Percentiles rank a stretch among this genome's conserved stretches.
Evolutionary conservation across 108 stramenopile species (phyloP).

Genomic region (Craspedostauros australis): DNA sequence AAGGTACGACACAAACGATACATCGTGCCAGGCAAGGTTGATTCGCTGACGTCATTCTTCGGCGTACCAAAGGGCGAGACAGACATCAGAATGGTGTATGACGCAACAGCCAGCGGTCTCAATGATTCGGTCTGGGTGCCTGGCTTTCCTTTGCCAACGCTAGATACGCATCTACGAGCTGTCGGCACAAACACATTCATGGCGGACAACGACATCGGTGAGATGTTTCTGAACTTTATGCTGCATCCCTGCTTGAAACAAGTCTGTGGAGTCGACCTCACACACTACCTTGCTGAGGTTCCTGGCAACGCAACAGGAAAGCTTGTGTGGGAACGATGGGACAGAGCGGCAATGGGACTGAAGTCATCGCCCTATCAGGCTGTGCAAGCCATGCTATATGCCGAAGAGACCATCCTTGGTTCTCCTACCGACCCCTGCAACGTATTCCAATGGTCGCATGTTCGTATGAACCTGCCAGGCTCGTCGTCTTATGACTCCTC

Average conservation of each 20-base stretch:
- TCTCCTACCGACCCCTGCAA: slow-evolving; percentile 24
- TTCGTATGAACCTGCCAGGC: slow-evolving; percentile 39
- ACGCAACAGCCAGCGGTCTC: slow-evolving; percentile 17
- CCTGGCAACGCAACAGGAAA: too few relatives aligned
- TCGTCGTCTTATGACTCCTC: slow-evolving; percentile 13
- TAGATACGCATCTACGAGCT: slow-evolving; percentile 2
- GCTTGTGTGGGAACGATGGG: slow-evolving; percentile 14
- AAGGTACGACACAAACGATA: slow-evolving; percentile 3
- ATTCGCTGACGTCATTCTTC: slow-evolving; percentile 10
- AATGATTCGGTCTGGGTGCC: slow-evolving; percentile 33
- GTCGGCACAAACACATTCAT: slow-evolving; percentile 7
- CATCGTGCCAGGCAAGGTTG: background rate
- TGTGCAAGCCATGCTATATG: slow-evolving; percentile 3
- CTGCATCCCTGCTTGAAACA: slow-evolving; percentile 7
- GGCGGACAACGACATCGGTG: slow-evolving; percentile 34
- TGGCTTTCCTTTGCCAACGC: slow-evolving; percentile 25
- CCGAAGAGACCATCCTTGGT: slow-evolving; percentile 14
- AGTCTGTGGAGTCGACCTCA: slow-evolving; percentile 26
- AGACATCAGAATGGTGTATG: slow-evolving; percentile 29
- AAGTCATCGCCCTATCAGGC: slow-evolving; percentile 25
- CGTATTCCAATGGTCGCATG: slow-evolving; percentile 26
- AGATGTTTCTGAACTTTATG: slow-evolving; percentile 38
- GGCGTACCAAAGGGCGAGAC: slow-evolving; percentile 22
- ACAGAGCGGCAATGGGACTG: slow-evolving; percentile 25
- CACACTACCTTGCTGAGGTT: slow-evolving; percentile 6